Evolutionary conservation across 2,329 filamentous ascomycete genomes (phyloP), one percentile per base, ranked within the genome.

Genomic region (Cytospora mali): DNA sequence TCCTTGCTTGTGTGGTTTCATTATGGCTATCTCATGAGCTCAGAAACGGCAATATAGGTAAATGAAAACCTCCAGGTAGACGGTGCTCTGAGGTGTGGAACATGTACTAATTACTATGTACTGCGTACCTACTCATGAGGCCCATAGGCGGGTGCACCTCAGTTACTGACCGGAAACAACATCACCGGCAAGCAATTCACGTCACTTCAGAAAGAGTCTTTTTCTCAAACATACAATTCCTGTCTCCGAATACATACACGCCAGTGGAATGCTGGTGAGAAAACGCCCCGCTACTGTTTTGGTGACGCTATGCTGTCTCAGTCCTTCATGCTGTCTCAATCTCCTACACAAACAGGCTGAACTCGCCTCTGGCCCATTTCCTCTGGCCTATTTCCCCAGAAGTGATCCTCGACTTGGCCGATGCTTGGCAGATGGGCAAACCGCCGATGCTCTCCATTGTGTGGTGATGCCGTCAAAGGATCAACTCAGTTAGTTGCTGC

Each of bases 291-390:
- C 42, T 46, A 46, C n/a, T 46, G 42, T 46, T 46, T 21, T 46
- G 39, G n/a, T n/a, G 42, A 46, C 42, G 42, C 42, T 46, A 46
- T 46, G 42, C 42, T 46, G 42, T 46, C 42, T 46, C 42, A 46
- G 18, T 46, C n/a, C 39, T n/a, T 46, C 39, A 21, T 21, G n/a
- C n/a, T 21, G n/a, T 46, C 39, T 46, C 39, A 23, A 21, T 13
- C 21, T 46, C 42, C n/a, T 46, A 23, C 21, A n/a, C n/a, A n/a
- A 13, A 23, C 42, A 46, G n/a, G 16, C 39, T 9, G 7, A 10
- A 46, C 21, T 46, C 42, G n/a, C n/a, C 42, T 23, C n/a, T 23
- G n/a, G n/a, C n/a, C 42, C n/a, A 23, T 21, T 18, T n/a, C n/a
- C n/a, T n/a, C n/a, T n/a, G n/a, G n/a, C n/a, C 7, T 18, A 39